Conservation (phyloP, 352 stramenopile genomes). For the Hyphochytrium catenoides region DNA sequence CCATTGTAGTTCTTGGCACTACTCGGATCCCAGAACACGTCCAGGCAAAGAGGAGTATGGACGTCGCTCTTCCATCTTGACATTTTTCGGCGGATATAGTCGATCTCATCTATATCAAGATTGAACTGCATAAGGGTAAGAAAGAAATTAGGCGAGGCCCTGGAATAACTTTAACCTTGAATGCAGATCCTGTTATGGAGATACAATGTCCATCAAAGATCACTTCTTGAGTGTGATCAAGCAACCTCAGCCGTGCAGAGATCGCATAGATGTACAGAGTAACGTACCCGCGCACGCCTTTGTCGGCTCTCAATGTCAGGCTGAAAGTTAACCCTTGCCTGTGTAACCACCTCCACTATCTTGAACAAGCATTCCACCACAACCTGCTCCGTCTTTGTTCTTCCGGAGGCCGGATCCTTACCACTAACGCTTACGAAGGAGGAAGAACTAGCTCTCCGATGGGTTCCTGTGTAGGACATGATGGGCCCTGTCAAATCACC, state of each 20-base stretch:
- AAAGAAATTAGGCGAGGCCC: background rate
- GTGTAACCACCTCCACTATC: constrained; percentile 41
- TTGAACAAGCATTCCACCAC: constrained; percentile 61
- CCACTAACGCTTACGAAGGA: too few species aligned
- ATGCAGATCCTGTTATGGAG: background rate
- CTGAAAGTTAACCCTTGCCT: constrained; percentile 42
- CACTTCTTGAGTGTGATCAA: background rate
- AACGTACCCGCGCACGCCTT: constrained; percentile 28
- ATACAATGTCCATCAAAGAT: background rate
- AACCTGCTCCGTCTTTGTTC: constrained; percentile 49
- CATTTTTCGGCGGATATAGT: constrained; percentile 33
- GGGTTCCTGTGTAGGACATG: too few species aligned
- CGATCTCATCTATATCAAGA: constrained; percentile 50
- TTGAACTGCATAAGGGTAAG: constrained; percentile 24
- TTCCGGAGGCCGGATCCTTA: too few species aligned
- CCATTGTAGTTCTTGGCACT: too few species aligned
- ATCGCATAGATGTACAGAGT: too few species aligned
- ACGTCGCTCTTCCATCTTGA: constrained; percentile 36
- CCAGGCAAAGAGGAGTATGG: constrained; percentile 27
- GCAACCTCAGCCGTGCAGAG: too few species aligned
- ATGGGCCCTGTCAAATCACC: too few species aligned
- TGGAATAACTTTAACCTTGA: background rate
- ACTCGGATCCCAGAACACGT: constrained; percentile 34
- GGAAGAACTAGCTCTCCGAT: too few species aligned
- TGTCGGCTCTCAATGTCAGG: constrained; percentile 18